These are phyloP conservation scores for Malus domestica DNA, from an alignment of 306 rosid species.

Conservation along the genomic window ASM211411v1 NC_041801.1:12120501-12121000, in stretches of 20 bases:
- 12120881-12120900: conserved; percentile 28
- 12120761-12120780: conserved; percentile 23
- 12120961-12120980: conserved; percentile 31
- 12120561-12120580: conserved; percentile 35
- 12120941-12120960: conserved; percentile 10
- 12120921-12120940: conserved; percentile 2
- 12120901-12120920: conserved; percentile 30
- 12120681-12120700: conserved; percentile 48
- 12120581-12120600: conserved; percentile 45
- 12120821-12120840: conserved; percentile 31
- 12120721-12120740: conserved; percentile 47
- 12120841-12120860: conserved; percentile 45
- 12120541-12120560: conserved; percentile 20
- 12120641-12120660: conserved; percentile 29
- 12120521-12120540: conserved; percentile 50
- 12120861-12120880: conserved; percentile 32
- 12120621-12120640: conserved; percentile 8
- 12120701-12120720: conserved; percentile 26
- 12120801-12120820: conserved; percentile 40
- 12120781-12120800: conserved; percentile 61
- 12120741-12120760: conserved; percentile 19
- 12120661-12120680: neutral
- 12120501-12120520: conserved; percentile 48
- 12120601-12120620: conserved; percentile 24
- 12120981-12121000: conserved; percentile 37